Base-by-base conservation (phyloP, 179 eudicot genomes). In the Patellifolia procumbens region DNA sequence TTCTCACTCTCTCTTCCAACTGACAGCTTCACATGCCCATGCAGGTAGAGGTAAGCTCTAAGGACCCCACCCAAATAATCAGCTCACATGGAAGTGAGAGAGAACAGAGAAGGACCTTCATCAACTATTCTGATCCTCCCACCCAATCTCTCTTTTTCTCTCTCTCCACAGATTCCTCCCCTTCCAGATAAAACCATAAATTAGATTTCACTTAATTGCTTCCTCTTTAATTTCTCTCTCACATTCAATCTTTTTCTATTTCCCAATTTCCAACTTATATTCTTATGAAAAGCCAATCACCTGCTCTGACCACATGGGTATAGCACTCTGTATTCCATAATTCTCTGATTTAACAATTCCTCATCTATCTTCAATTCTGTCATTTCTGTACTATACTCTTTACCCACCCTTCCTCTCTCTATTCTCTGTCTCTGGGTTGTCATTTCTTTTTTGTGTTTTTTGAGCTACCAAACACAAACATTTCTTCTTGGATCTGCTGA, bases 1-100 rank as follows among this genome's bases (percentile, higher is more conserved):
- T 35, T 59, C 20, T 51, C 15, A 24, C n/a, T 59, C 43, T 29
- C 71, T 29, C 71, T 10, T 37, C 62, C 78, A 29, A 70, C 86
- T 85, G 91, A 86, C 91, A 85, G 68, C 64, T 59, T 90, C 94
- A 90, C 94, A 90, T 90, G 94, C 83, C 60, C 75, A 82, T 79
- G 80, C 88, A 87, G 82, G 82, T 88, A 78, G n/a, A n/a, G n/a
- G n/a, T n/a, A n/a, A 78, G 48, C 73, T 66, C 68, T 70, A 80
- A 80, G 82, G 70, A 45, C 80, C 83, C 83, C 66, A 74, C 86
- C 79, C 66, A 34, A 45, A 74, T 65, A 76, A 78, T 84, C 85
- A 69, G 22, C 79, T 85, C 93, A 91, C 96, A 87, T 91, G 96
- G 79, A 87, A 76, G 79, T 48, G 70, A 63, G 84, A 78, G 68